Evolutionary conservation across 148 eudicot species (phyloP), one percentile per base, ranked within the genome.

Genomic region (Chenopodium berlandieri): DNA sequence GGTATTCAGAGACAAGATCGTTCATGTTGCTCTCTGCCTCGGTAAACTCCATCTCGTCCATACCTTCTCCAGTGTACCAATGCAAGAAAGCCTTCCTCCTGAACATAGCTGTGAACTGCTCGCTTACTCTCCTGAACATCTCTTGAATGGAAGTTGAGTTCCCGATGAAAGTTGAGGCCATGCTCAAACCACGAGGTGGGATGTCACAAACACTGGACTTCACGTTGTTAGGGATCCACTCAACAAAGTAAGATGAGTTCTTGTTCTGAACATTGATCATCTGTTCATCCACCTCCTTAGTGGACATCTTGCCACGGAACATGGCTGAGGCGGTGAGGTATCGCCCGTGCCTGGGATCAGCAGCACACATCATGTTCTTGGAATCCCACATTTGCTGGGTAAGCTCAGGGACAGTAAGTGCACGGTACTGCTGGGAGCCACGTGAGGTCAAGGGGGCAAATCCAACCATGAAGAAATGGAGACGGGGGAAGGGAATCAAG

Each of bases 21-120:
- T 92, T 92, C 95, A 92, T 92, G 80, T 93, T 91, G 85, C 97
- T 93, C 88, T 93, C 97, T 4, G 97, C 97, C 83, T 91, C 94
- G 0, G 97, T 93, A 82, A 93, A 93, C 82, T 93, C 97, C 97
- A 93, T 93, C 86, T 93, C 97, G 1, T 93, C 94, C 97, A 93
- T 93, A 25, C 97, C 97, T 82, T 93, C 97, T 0, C 97, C 97
- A 4, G 93, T 91, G 81, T 93, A 93, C 97, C 97, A 93, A 82
- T 93, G 97, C 91, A 93, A 88, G 88, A 92, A 91, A 85, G 92
- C 94, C 87, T 92, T 92, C 71, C 95, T 87, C 87, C 95, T 89
- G 77, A 92, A 90, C 93, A 92, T 92, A 50, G 96, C 96, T n/a
- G 96, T 91, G 68, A 92, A 92, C 81, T 92, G 94, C 86, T 92